Evolutionary conservation across 1,284 basidiomycete species (phyloP).

Genomic region (Volvariella surrecta): DNA sequence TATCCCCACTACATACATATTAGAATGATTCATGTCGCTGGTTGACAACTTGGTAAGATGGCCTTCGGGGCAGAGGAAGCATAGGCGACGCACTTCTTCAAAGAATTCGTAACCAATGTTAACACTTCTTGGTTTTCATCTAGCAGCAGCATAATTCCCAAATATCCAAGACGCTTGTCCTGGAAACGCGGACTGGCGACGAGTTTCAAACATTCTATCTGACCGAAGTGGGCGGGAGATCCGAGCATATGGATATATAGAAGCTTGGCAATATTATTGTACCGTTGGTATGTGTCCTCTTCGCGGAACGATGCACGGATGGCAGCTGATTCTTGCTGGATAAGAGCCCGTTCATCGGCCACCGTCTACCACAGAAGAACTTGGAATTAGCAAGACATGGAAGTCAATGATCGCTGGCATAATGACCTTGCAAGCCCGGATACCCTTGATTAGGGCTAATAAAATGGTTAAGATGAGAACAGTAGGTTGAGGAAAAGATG

Average conservation of each 20-base stretch:
- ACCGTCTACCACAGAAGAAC: constrained; percentile 62
- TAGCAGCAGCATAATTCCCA: constrained; percentile 96
- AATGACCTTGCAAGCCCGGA: constrained; percentile 82
- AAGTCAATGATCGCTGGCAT: constrained; percentile 8
- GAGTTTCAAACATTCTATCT: constrained; percentile 99
- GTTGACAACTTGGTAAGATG: constrained; percentile 8
- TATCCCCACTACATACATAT: constrained; percentile 98
- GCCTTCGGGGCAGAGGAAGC: constrained; percentile 4
- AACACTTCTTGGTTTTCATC: constrained; percentile 99
- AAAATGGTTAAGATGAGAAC: constrained; percentile 13
- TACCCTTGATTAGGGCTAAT: constrained; percentile 89
- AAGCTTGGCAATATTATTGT: constrained; percentile 97
- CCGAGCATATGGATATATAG: constrained; percentile 99
- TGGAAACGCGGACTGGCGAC: constrained; percentile 97
- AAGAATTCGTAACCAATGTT: constrained; percentile 94
- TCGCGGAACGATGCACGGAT: constrained; percentile 98
- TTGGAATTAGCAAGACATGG: constrained; percentile 9
- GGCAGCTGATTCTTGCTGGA: constrained; percentile 97
- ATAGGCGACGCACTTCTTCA: constrained; percentile 80
- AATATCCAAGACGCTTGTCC: constrained; percentile 95
- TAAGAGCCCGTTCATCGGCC: constrained; percentile 95
- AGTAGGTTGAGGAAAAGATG: constrained; percentile 8
- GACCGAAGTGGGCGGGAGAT: constrained; percentile 98
- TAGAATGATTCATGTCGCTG: constrained; percentile 99
- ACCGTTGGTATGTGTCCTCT: constrained; percentile 87